These are phyloP conservation scores for Eucalyptus virginea DNA, from an alignment of 345 rosid species.

Conservation along the genomic window DNA sequence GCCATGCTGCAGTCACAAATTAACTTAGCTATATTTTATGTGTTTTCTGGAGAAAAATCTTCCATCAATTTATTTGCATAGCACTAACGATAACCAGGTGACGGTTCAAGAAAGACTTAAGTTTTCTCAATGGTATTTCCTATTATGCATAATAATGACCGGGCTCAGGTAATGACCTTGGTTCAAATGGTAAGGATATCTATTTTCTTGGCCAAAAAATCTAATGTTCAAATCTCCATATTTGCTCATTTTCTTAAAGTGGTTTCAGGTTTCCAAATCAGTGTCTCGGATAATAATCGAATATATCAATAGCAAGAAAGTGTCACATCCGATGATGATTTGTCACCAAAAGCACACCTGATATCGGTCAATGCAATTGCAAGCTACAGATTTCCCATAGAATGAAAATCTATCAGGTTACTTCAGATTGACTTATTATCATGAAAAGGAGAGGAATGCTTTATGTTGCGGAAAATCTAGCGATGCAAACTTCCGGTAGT, in stretches of 20 bases:
- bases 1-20: not conserved
- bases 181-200: not conserved
- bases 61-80: not conserved
- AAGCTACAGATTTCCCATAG: not conserved
- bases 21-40: not conserved
- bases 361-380: not conserved
- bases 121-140: not conserved
- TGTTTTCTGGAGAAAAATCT: not conserved
- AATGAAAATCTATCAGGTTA: not conserved
- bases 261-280: not conserved
- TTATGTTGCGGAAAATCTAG: not conserved
- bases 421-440: not conserved
- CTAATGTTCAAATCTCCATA: not conserved
- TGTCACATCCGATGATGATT: not conserved
- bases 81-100: not conserved
- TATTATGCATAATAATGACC: not conserved
- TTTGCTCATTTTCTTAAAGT: not conserved
- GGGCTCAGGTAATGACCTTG: not conserved
- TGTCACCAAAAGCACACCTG: not conserved
- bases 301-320: not conserved
- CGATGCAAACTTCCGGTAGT: not conserved
- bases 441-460: not conserved
- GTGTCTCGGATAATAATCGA: accelerated
- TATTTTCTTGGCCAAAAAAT: not conserved
- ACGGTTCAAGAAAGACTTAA: not conserved